Base-by-base conservation (phyloP, 2,329 filamentous ascomycete species). In the Trichoderma breve region DNA sequence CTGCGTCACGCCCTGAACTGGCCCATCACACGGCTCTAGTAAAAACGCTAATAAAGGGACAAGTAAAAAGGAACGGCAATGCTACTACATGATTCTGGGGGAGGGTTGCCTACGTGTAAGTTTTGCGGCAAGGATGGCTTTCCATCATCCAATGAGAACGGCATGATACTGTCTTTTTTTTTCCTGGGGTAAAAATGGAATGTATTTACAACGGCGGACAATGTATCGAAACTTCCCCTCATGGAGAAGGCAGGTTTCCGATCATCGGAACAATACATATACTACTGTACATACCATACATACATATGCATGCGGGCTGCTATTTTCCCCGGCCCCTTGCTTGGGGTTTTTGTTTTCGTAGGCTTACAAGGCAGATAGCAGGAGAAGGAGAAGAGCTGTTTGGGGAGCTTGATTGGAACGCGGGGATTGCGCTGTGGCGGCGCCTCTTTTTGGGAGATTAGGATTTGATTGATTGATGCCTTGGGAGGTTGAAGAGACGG, bases 311-410 rank as follows among this genome's bases (percentile, higher is more conserved):
- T 64, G 62, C 26, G 47, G 43, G 43, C 3, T 21, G n/a, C n/a
- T 21, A 11, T 21, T 51, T 21, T 12, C 43, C n/a, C 43, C 43
- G 8, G 9, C 24, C 51, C 57, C 57, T 60, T 60, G 28, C 28
- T 34, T 58, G 26, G 15, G 26, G 18, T 8, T 32, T 21, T 21
- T 5, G 12, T 34, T 30, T 34, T 58, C 24, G 24, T 60, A 32
- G 64, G 64, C 47, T 53, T 57, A 57, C 64, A 67, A 67, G 64
- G 64, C 64, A 67, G 51, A 67, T 39, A 21, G n/a, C n/a, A n/a
- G n/a, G n/a, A 30, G 18, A 43, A 8, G 5, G 43, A 7, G 18
- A 28, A 18, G 51, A 28, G 28, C 12, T 39, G 26, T n/a, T 28
- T n/a, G 15, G 15, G 32, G 24, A 9, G 15, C 15, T 36, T 67